Percentiles rank a stretch among this genome's conserved stretches.
phyloP scores from a whole-genome alignment of 345 rosid genomes.

The Triadica sebifera region DNA sequence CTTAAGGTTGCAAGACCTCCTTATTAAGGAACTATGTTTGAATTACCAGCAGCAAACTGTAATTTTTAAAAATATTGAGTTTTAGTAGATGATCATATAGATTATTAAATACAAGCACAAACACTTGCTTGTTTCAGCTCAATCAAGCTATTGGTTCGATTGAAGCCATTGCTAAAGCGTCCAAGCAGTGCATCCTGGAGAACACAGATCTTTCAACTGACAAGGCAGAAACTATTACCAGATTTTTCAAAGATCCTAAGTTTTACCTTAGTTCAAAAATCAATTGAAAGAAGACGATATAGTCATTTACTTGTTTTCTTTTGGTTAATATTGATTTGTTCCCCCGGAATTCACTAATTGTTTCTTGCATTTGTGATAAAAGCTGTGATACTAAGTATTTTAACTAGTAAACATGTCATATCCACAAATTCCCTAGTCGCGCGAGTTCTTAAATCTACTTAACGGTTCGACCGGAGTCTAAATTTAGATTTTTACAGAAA shows the following conservation, averaged over 20 bases:
- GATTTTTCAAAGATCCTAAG: conserved; percentile 77
- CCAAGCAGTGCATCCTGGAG: conserved; percentile 65
- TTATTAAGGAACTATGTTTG: too few relatives aligned
- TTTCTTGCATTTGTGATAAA: neutral
- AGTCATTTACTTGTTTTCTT: neutral
- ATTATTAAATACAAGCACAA: neutral
- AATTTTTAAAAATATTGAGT: too few relatives aligned
- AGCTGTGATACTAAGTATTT: neutral
- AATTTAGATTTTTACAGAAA: too few relatives aligned
- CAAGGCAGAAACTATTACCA: conserved; percentile 59
- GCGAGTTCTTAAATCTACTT: too few relatives aligned
- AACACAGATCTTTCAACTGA: conserved; percentile 82
- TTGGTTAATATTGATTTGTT: neutral
- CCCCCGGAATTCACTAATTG: neutral
- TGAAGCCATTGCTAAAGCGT: conserved; percentile 77
- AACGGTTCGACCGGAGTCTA: too few relatives aligned
- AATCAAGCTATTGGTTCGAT: conserved; percentile 88
- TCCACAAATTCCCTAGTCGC: too few relatives aligned
- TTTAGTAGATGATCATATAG: neutral
- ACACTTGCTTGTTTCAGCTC: conserved; percentile 45
- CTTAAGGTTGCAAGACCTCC: neutral
- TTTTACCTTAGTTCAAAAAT: conserved; percentile 66
- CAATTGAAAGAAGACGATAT: conserved; percentile 27
- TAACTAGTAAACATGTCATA: neutral
- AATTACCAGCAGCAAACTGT: too few relatives aligned